Evolutionary conservation across 306 rosid genomes (phyloP).

Genomic region (Prunus armeniaca): DNA sequence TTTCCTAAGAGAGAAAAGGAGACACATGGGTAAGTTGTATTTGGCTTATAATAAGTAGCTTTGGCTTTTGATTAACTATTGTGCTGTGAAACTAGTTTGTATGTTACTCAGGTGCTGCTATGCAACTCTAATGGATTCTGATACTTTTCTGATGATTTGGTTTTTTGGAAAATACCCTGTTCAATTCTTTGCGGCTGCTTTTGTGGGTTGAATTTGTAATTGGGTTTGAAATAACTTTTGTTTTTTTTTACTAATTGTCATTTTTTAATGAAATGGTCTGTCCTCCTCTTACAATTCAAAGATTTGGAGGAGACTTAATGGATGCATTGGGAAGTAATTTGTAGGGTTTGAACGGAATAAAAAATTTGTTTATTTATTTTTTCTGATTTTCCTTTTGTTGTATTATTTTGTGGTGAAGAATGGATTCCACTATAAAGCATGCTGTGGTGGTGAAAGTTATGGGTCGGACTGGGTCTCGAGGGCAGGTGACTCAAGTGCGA

Average conservation of each 20-base stretch:
- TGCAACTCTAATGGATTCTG: neutral
- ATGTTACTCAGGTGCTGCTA: neutral
- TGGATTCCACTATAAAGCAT: slow-evolving; percentile 45
- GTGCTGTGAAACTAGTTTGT: neutral
- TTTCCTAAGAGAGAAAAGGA: too few relatives aligned
- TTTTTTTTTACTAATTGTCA: too few relatives aligned
- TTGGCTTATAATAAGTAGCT: too few relatives aligned
- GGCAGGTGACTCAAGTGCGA: slow-evolving; percentile 54
- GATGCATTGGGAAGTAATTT: too few relatives aligned
- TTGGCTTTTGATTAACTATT: too few relatives aligned
- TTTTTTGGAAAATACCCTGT: neutral
- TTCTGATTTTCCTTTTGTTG: neutral
- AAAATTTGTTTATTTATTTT: neutral
- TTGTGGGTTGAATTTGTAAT: too few relatives aligned
- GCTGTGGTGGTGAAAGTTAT: slow-evolving; percentile 45
- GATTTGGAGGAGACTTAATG: too few relatives aligned
- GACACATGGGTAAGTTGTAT: too few relatives aligned
- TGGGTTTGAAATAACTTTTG: too few relatives aligned
- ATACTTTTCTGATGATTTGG: neutral
- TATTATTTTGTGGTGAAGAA: slow-evolving; percentile 18
- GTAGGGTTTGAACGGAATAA: neutral
- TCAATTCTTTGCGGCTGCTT: too few relatives aligned
- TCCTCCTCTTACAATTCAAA: too few relatives aligned
- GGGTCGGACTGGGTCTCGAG: slow-evolving; percentile 51
- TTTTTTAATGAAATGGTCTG: too few relatives aligned